Conservation (phyloP, 305 asterid genomes). For the Caryopteris hybrid region DNA sequence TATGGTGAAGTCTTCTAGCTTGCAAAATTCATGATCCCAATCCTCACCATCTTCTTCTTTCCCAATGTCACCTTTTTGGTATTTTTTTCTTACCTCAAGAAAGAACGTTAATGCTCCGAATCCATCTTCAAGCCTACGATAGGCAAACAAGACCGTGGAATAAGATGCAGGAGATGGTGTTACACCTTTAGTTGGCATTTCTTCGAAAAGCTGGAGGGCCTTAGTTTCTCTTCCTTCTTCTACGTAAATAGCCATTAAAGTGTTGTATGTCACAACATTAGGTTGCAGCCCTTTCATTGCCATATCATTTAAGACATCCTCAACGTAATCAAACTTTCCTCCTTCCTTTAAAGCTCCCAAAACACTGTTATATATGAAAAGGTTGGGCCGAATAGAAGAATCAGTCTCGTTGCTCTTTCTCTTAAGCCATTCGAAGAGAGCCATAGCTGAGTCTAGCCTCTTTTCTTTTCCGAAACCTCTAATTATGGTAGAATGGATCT, state of each 20-base stretch:
- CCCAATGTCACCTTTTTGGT: constrained; percentile 54
- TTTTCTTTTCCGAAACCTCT: constrained; percentile 75
- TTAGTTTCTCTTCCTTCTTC: constrained; percentile 62
- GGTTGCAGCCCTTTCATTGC: constrained; percentile 47
- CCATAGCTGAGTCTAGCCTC: constrained; percentile 54
- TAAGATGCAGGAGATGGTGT: constrained; percentile 78
- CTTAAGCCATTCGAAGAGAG: constrained; percentile 80
- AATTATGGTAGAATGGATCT: constrained; percentile 70
- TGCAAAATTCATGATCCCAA: constrained; percentile 58
- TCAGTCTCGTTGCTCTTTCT: constrained; percentile 42
- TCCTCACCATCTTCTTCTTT: constrained; percentile 36
- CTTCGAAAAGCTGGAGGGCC: constrained; percentile 60
- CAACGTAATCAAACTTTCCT: constrained; percentile 41
- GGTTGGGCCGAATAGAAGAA: constrained; percentile 40
- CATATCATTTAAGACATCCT: constrained; percentile 54
- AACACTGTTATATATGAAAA: constrained; percentile 71
- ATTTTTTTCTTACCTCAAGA: constrained; percentile 36
- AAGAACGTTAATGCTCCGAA: constrained; percentile 67
- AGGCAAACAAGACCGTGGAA: constrained; percentile 67
- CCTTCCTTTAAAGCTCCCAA: constrained; percentile 74
- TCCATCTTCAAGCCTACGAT: constrained; percentile 71
- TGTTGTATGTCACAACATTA: constrained; percentile 70
- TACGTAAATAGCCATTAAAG: constrained; percentile 67
- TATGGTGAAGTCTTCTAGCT: constrained; percentile 60
- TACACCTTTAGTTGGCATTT: constrained; percentile 53